A percentile compares a stretch with the other conserved stretches of the same genome.
These are phyloP conservation scores for Exophiala lecanii-corni DNA, from an alignment of 2,329 filamentous ascomycete species.

Conservation along the genomic window DNA sequence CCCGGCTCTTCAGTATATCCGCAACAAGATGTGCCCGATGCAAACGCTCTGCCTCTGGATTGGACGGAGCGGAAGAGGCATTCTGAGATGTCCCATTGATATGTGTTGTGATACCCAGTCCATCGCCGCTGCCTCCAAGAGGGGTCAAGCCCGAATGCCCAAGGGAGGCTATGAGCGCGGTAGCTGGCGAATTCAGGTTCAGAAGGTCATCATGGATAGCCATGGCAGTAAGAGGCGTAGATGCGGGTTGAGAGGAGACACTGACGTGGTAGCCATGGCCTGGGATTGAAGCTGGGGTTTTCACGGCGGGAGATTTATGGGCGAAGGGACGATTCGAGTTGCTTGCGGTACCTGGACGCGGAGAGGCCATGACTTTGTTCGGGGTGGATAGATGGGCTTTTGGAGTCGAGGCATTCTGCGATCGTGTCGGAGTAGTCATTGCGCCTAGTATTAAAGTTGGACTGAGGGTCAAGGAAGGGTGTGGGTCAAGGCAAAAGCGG, in stretches of 20 bases:
- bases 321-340: slow-evolving; percentile 36
- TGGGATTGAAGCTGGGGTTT: slow-evolving; percentile 37
- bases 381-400: slow-evolving; percentile 39
- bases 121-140: slow-evolving; percentile 19
- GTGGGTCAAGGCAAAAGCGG: neutral
- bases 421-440: slow-evolving; percentile 41
- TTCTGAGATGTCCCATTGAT: slow-evolving; percentile 38
- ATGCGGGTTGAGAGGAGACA: slow-evolving; percentile 38
- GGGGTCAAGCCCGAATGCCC: slow-evolving; percentile 24
- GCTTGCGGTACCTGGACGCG: slow-evolving; percentile 35
- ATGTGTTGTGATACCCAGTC: slow-evolving; percentile 38
- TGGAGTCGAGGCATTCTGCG: slow-evolving; percentile 21
- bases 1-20: slow-evolving; percentile 36
- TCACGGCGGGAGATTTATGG: slow-evolving; percentile 41
- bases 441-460: neutral
- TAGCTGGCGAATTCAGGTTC: slow-evolving; percentile 43
- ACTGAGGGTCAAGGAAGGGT: neutral
- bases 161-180: slow-evolving; percentile 32
- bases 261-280: slow-evolving; percentile 32
- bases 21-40: slow-evolving; percentile 40
- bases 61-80: slow-evolving; percentile 35
- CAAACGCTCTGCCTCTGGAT: slow-evolving; percentile 40
- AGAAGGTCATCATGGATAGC: slow-evolving; percentile 38
- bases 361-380: slow-evolving; percentile 41
- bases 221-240: slow-evolving; percentile 38